A percentile compares a stretch with the other conserved stretches of the same genome.
These are phyloP conservation scores for Didymella pinodella DNA, from an alignment of 2,329 filamentous ascomycete genomes.

Conservation along the genomic window DNA sequence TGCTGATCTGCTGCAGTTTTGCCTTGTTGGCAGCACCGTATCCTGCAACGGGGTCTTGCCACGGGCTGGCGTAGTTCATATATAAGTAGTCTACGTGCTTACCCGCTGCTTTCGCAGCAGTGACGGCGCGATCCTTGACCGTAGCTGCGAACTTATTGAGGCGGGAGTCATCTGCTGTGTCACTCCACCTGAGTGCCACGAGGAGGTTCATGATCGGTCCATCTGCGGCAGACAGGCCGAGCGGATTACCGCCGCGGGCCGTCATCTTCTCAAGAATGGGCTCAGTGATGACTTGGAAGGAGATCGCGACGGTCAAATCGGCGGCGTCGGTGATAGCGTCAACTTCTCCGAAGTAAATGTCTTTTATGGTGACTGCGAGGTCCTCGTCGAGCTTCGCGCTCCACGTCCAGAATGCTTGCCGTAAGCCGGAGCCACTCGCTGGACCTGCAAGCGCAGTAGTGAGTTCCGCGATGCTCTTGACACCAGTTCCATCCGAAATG, in stretches of 20 bases:
- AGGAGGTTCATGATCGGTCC: slow-evolving; percentile 34
- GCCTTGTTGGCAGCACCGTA: slow-evolving; percentile 53
- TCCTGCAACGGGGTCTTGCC: slow-evolving; percentile 52
- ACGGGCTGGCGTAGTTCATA: slow-evolving; percentile 58
- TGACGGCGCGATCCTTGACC: slow-evolving; percentile 25
- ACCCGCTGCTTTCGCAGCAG: slow-evolving; percentile 16
- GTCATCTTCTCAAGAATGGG: slow-evolving; percentile 32
- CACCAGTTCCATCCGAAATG: slow-evolving; percentile 26
- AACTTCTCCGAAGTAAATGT: slow-evolving; percentile 38
- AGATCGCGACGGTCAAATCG: slow-evolving; percentile 29
- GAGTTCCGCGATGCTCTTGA: slow-evolving; percentile 33
- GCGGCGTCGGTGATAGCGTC: slow-evolving; percentile 25
- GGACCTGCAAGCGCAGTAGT: slow-evolving; percentile 24
- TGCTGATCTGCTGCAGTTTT: slow-evolving; percentile 26
- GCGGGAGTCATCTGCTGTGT: slow-evolving; percentile 32
- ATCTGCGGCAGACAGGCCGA: slow-evolving; percentile 34
- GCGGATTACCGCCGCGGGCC: slow-evolving; percentile 39
- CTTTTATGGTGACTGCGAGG: slow-evolving; percentile 28
- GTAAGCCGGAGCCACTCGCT: slow-evolving; percentile 23
- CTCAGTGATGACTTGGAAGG: slow-evolving; percentile 41
- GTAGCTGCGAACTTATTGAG: slow-evolving; percentile 30
- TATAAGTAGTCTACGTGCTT: slow-evolving; percentile 45
- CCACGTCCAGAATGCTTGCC: slow-evolving; percentile 42
- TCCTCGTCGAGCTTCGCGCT: slow-evolving; percentile 37
- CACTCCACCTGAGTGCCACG: slow-evolving; percentile 31